Conservation (phyloP, 179 eudicot species). For the Silene noctiflora region DNA sequence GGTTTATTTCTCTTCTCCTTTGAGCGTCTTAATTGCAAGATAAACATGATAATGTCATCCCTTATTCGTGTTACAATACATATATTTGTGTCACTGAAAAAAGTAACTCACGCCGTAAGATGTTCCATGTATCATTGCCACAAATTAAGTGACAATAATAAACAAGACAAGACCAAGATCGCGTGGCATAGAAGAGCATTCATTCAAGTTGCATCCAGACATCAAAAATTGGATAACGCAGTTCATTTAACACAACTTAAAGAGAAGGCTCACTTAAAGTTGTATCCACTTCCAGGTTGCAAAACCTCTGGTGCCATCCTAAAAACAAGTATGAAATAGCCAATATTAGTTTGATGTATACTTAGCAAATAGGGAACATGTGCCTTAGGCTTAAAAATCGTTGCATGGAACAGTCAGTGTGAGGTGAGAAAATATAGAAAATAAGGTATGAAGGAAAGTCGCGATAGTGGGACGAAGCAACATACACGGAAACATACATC, state of each 20-base stretch:
- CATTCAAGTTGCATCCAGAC: not conserved
- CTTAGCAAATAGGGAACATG: not conserved
- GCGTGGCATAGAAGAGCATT: not conserved
- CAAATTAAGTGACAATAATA: not conserved
- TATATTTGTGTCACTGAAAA: not conserved
- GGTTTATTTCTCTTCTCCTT: not conserved
- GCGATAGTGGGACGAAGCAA: not conserved
- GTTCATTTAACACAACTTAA: not conserved
- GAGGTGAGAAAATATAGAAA: not conserved
- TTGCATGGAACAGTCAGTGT: not conserved
- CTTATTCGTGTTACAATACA: not conserved
- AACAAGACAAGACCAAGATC: not conserved
- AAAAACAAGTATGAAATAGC: constrained; percentile 17
- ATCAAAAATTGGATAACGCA: not conserved
- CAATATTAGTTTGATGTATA: constrained; percentile 14
- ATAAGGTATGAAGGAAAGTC: not conserved
- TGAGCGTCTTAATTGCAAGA: not conserved
- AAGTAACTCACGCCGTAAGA: not conserved
- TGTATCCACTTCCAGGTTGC: constrained; percentile 94
- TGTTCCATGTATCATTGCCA: not conserved
- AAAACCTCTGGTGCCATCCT: constrained; percentile 99
- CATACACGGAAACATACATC: not conserved
- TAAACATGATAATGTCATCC: not conserved
- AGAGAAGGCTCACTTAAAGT: constrained; percentile 72
- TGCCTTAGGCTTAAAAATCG: not conserved